These are phyloP conservation scores for Phymatotrichopsis omnivora DNA, from an alignment of 2,329 filamentous ascomycete genomes.

Conservation along the genomic window DNA sequence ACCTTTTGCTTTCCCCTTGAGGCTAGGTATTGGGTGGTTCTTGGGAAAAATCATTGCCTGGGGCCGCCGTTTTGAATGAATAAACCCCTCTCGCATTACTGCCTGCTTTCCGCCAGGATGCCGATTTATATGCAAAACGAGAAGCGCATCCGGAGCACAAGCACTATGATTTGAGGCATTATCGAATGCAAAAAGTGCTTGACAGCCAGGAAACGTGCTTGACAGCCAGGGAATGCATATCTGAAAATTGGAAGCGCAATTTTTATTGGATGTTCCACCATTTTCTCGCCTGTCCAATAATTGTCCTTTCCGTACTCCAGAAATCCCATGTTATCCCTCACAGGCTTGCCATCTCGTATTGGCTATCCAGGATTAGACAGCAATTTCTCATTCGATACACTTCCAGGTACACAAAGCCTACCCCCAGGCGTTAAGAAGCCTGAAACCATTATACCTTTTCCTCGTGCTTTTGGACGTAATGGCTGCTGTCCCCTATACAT, in stretches of 20 bases:
- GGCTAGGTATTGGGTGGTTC: not conserved
- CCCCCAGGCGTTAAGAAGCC: slow-evolving; percentile 7
- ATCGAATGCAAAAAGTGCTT: slow-evolving; percentile 11
- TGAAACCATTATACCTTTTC: slow-evolving; percentile 14
- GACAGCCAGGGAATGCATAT: slow-evolving; percentile 4
- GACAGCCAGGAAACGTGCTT: not conserved
- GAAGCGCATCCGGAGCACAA: slow-evolving; percentile 8
- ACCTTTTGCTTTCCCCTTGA: slow-evolving; percentile 12
- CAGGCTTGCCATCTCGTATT: not conserved
- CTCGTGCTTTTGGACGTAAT: slow-evolving; percentile 1
- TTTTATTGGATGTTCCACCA: not conserved
- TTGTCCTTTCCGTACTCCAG: slow-evolving; percentile 5
- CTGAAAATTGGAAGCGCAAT: not conserved
- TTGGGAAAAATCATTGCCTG: slow-evolving; percentile 9
- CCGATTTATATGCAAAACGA: slow-evolving; percentile 1
- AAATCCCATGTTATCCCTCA: not conserved
- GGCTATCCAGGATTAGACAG: not conserved
- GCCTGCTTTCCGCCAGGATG: slow-evolving; percentile 4
- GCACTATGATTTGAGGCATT: slow-evolving; percentile 16
- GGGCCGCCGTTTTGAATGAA: not conserved
- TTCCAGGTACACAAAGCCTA: not conserved
- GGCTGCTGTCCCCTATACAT: slow-evolving; percentile 2
- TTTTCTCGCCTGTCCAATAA: slow-evolving; percentile 9
- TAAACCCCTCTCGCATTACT: slow-evolving; percentile 8
- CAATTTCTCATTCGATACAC: slow-evolving; percentile 1